Conservation (phyloP, 2,329 filamentous ascomycete genomes). For the Didymellaceae sp. region DNA sequence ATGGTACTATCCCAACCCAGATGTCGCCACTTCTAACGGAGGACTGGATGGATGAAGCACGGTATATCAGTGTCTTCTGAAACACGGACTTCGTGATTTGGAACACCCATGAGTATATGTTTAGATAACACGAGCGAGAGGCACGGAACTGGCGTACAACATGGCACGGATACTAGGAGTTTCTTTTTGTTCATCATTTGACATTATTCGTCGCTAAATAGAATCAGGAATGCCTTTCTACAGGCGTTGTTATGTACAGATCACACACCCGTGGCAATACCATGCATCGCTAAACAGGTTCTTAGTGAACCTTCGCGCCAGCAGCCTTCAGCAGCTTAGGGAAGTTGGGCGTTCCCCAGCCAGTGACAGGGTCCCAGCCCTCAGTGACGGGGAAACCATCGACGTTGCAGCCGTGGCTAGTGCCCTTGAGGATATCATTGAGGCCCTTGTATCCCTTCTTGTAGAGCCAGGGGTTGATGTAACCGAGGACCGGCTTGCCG, state of each 20-base stretch:
- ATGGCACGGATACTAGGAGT: too few relatives aligned
- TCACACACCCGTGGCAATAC: not conserved
- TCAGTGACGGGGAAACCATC: conserved; percentile 44
- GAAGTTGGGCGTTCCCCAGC: conserved; percentile 45
- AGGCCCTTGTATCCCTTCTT: conserved; percentile 55
- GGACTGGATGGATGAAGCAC: conserved; percentile 1
- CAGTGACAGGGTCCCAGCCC: conserved; percentile 50
- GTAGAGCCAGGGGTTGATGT: conserved; percentile 68
- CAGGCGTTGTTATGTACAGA: conserved; percentile 6
- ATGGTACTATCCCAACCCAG: conserved; percentile 67
- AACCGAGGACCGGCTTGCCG: conserved; percentile 61
- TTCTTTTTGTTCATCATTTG: conserved; percentile 6
- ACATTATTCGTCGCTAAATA: conserved; percentile 16
- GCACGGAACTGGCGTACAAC: too few relatives aligned
- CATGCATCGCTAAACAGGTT: not conserved
- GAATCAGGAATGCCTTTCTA: not conserved
- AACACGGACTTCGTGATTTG: too few relatives aligned
- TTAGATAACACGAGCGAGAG: too few relatives aligned
- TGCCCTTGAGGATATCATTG: conserved; percentile 55
- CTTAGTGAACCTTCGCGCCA: conserved; percentile 23
- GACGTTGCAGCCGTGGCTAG: conserved; percentile 48
- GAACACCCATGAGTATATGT: too few relatives aligned
- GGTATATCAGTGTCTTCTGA: too few relatives aligned
- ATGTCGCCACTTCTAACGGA: conserved; percentile 42
- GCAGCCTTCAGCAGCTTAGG: conserved; percentile 36